A percentile compares a stretch with the other conserved stretches of the same genome.
These are phyloP conservation scores for Trichoderma polysporum DNA, from an alignment of 2,329 filamentous ascomycete genomes.

Conservation along the genomic window DNA sequence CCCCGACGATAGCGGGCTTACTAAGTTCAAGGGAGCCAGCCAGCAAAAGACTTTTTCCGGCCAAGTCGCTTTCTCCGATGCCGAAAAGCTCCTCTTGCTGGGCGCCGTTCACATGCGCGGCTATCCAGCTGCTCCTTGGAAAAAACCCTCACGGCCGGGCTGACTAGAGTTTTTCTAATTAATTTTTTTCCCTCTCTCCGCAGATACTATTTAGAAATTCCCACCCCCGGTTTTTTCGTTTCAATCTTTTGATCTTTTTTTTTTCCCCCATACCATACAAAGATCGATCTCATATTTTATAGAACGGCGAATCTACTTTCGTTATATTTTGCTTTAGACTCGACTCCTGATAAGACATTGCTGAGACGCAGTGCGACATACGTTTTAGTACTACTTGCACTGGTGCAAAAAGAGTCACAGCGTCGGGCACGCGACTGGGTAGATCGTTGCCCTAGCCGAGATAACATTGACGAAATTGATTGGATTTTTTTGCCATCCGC, in stretches of 20 bases:
- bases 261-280: no score
- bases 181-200: background rate
- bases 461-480: slow-evolving; percentile 18
- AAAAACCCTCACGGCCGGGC: slow-evolving; percentile 14
- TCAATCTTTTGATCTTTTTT: background rate
- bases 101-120: slow-evolving; percentile 8
- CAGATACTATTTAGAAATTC: background rate
- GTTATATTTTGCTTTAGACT: background rate
- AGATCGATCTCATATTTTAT: background rate
- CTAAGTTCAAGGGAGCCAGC: background rate
- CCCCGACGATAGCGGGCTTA: background rate
- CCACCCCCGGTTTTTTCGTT: slow-evolving; percentile 2
- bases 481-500: slow-evolving; percentile 19
- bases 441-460: slow-evolving; percentile 17
- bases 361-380: background rate
- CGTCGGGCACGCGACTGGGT: slow-evolving; percentile 14
- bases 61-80: slow-evolving; percentile 10
- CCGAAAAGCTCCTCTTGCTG: slow-evolving; percentile 4
- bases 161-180: background rate
- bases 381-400: background rate
- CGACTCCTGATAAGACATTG: background rate
- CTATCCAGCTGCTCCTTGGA: background rate
- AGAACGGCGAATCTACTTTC: background rate
- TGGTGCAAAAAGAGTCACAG: background rate
- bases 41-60: background rate